A percentile compares a stretch with the other conserved stretches of the same genome.
Evolutionary conservation across 2,329 filamentous ascomycete genomes (phyloP).

Genomic region (Aureobasidium zeae): DNA sequence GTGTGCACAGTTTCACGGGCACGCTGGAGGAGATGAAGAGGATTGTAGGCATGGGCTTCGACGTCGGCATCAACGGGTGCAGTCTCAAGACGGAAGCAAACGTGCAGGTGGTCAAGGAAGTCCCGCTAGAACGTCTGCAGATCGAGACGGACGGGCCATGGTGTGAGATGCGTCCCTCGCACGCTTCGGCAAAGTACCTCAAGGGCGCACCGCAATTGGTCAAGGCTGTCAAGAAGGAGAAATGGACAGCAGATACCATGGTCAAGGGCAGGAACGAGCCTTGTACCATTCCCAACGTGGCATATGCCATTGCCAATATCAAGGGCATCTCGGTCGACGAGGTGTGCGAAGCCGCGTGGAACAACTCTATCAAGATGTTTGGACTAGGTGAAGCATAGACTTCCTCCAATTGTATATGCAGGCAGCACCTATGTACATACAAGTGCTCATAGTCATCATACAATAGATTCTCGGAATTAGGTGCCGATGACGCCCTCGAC

Average conservation of each 20-base stretch:
- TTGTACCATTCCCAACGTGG: constrained; percentile 75
- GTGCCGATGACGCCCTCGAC: background rate
- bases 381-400: constrained; percentile 47
- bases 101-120: constrained; percentile 67
- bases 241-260: constrained; percentile 78
- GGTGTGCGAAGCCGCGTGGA: constrained; percentile 78
- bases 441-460: background rate
- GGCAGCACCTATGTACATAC: background rate
- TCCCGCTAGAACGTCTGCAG: constrained; percentile 73
- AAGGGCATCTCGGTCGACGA: constrained; percentile 72
- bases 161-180: constrained; percentile 85
- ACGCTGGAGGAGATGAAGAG: constrained; percentile 74
- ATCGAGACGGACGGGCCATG: constrained; percentile 96
- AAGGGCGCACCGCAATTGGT: constrained; percentile 61
- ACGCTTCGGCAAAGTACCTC: constrained; percentile 71
- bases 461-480: constrained; percentile 3
- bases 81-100: constrained; percentile 93
- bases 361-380: constrained; percentile 73
- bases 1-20: constrained; percentile 94
- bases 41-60: constrained; percentile 68
- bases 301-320: constrained; percentile 77
- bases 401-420: background rate
- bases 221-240: constrained; percentile 90
- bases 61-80: constrained; percentile 94
- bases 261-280: constrained; percentile 94